Evolutionary conservation across 192 early-diverging fungal genomes (phyloP), one percentile per base, ranked within the genome.

Genomic region (Coemansia sp.): DNA sequence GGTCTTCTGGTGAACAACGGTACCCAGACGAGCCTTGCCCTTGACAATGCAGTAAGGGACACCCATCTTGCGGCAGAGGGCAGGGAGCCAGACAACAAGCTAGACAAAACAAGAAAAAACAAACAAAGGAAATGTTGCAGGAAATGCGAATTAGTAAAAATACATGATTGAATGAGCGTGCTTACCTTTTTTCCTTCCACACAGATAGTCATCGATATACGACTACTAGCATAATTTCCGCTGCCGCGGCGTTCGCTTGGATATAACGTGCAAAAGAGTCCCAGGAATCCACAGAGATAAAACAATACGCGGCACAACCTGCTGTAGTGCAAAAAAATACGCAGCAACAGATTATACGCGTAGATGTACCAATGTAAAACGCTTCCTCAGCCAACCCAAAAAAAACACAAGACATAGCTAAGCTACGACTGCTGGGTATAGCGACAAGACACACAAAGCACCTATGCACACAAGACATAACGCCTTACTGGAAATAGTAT

Each of bases 1-100:
- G 61, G 94, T 99, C 94, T 99, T 99, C 89, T 97, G 93, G 93
- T 97, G 96, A 80, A 99, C 93, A 56, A 98, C 92, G 64, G 96
- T 93, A 77, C 97, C 97, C 79, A 99, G 91, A 80, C 97, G 90
- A 82, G 92, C 87, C 91, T 99, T 99, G 76, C 92, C 87, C 94
- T 99, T 99, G 82, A 99, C 94, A 81, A 99, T 97, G 85, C 85
- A 89, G 90, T 99, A 99, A 62, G 97, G 97, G 82, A 99, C 87
- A 82, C 93, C 94, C 96, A 97, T 97, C 92, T 99, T 99, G 77
- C 95, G 92, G 91, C 97, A 99, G 60, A 99, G 91, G 69, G 96
- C 97, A 61, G 97, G 97, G 74, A 99, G 90, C 93, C 93, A 99
- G 72, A 99, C 77, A 71, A 99, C 96, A 62, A 99, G 78, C 87